phyloP scores from a whole-genome alignment of 257 asterid genomes.

The Linderniella brevidens region DNA sequence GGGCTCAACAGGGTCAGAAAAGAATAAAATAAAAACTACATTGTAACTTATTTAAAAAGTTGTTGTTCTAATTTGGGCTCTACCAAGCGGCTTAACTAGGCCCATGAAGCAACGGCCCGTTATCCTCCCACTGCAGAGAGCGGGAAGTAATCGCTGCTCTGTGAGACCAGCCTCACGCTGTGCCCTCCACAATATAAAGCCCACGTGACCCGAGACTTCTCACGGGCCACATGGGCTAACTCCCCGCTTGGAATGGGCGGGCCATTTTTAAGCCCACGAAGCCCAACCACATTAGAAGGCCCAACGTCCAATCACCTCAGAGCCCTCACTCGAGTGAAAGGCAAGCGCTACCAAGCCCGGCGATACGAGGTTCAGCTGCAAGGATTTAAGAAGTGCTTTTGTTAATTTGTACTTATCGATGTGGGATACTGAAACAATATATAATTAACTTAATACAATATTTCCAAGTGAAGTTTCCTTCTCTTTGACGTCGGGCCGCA shows the following conservation, averaged over 20 bases:
- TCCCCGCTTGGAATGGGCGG: conserved; percentile 4
- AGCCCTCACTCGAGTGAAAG: conserved; percentile 1
- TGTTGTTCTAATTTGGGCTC: conserved; percentile 3
- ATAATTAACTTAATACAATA: too few relatives aligned
- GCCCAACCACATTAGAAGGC: not conserved
- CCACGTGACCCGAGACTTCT: not conserved
- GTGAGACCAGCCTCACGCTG: conserved; percentile 1
- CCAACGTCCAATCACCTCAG: conserved; percentile 4
- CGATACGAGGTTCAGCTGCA: not conserved
- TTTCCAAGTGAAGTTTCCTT: too few relatives aligned
- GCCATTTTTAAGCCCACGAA: not conserved
- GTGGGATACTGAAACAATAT: not conserved
- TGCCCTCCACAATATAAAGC: conserved; percentile 1
- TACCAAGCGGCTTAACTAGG: not conserved
- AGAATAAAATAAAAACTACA: too few relatives aligned
- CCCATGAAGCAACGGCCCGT: conserved; percentile 6
- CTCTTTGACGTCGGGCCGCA: too few relatives aligned
- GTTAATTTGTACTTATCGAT: not conserved
- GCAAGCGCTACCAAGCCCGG: conserved; percentile 7
- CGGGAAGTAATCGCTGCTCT: conserved; percentile 7
- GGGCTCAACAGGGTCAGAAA: not conserved
- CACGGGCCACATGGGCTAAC: conserved; percentile 1
- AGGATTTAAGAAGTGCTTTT: not conserved
- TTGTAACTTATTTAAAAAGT: too few relatives aligned
- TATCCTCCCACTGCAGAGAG: conserved; percentile 10